A percentile compares a stretch with the other conserved stretches of the same genome.
Conservation (phyloP, 192 early-diverging fungal species). For the Podila epicladia region DNA sequence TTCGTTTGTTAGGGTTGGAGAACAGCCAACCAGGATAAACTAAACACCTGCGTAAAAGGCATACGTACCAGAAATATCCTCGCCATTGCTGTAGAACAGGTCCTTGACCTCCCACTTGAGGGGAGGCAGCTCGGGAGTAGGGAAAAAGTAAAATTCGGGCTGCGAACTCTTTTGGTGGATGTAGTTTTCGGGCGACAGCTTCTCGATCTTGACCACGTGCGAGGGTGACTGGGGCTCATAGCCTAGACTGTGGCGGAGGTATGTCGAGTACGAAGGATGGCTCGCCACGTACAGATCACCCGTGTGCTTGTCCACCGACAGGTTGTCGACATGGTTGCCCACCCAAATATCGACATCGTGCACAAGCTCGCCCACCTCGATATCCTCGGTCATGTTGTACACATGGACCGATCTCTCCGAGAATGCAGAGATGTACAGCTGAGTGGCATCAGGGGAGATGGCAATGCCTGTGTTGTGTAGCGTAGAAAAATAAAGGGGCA, state of each 20-base stretch:
- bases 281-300: slow-evolving; percentile 47
- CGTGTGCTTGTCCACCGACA: slow-evolving; percentile 41
- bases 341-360: slow-evolving; percentile 43
- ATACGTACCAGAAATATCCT: slow-evolving; percentile 44
- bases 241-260: slow-evolving; percentile 37
- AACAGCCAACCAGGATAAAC: background rate
- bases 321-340: slow-evolving; percentile 38
- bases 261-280: slow-evolving; percentile 42
- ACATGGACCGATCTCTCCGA: slow-evolving; percentile 30
- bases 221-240: slow-evolving; percentile 44
- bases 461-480: slow-evolving; percentile 23
- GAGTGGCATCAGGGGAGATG: slow-evolving; percentile 25
- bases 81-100: slow-evolving; percentile 50
- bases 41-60: too few species aligned
- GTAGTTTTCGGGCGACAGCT: slow-evolving; percentile 41
- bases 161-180: slow-evolving; percentile 26
- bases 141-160: slow-evolving; percentile 40
- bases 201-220: slow-evolving; percentile 48
- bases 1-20: background rate
- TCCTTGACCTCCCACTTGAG: slow-evolving; percentile 51
- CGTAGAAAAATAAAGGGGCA: background rate
- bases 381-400: slow-evolving; percentile 39
- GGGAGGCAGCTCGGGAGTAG: slow-evolving; percentile 26
- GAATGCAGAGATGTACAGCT: slow-evolving; percentile 38
- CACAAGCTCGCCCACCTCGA: slow-evolving; percentile 17